Percentiles rank a stretch among this genome's conserved stretches.
These are phyloP conservation scores for Cucumis melo DNA, from an alignment of 306 rosid genomes.

Conservation along the genomic window DNA sequence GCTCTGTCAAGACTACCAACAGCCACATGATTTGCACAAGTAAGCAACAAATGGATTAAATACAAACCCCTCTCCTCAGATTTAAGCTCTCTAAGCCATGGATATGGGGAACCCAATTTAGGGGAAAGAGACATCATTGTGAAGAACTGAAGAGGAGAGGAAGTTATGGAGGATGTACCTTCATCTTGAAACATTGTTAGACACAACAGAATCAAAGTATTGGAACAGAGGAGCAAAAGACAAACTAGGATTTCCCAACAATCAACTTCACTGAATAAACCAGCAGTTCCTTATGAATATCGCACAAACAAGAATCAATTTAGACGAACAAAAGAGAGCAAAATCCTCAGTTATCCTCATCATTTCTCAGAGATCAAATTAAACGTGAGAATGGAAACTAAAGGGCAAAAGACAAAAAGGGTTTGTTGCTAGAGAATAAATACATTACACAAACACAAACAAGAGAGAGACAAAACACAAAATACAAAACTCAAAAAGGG, in stretches of 20 bases:
- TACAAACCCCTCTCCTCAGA: constrained; percentile 73
- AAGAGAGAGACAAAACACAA: background rate
- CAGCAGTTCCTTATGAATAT: background rate
- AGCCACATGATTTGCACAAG: constrained; percentile 79
- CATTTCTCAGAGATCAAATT: background rate
- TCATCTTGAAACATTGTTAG: constrained; percentile 51
- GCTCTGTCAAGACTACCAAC: constrained; percentile 62
- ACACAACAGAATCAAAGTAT: constrained; percentile 17
- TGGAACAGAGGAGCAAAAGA: constrained; percentile 17
- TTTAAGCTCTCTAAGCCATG: constrained; percentile 59
- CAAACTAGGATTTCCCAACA: background rate
- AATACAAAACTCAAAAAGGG: background rate
- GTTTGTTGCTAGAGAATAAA: background rate
- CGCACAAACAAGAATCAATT: background rate
- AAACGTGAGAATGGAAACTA: background rate
- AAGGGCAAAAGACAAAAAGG: background rate
- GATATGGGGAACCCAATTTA: constrained; percentile 52
- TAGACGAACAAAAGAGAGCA: background rate
- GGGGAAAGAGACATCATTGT: constrained; percentile 59
- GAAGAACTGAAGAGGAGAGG: constrained; percentile 43
- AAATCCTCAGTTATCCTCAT: background rate
- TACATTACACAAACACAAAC: background rate
- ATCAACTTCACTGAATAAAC: background rate
- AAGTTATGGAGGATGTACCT: constrained; percentile 54
- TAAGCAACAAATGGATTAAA: constrained; percentile 56